phyloP scores from a whole-genome alignment of 169 alveolate species.

The Plasmodium sp. region DNA sequence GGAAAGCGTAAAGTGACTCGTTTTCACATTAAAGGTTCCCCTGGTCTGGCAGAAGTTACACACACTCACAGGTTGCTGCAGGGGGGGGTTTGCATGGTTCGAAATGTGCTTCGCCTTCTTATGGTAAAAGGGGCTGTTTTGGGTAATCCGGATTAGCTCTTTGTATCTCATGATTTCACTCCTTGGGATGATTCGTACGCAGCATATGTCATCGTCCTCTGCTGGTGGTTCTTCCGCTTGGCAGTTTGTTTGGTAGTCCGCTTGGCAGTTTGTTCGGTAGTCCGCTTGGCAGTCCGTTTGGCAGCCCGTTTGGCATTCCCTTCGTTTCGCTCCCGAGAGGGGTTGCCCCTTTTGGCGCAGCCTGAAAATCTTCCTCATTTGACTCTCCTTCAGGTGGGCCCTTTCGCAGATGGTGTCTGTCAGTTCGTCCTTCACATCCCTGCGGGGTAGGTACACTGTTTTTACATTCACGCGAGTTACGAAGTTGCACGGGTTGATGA shows the following conservation, averaged over 20 bases:
- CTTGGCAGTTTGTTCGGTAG: no score
- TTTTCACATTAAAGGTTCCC: constrained; percentile 51
- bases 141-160: constrained; percentile 39
- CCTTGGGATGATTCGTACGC: constrained; percentile 38
- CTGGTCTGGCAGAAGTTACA: constrained; percentile 43
- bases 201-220: background rate
- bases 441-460: constrained; percentile 33
- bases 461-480: constrained; percentile 69
- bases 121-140: constrained; percentile 53
- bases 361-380: background rate
- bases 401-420: constrained; percentile 12
- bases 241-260: no score
- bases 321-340: background rate
- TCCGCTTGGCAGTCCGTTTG: background rate
- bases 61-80: constrained; percentile 58
- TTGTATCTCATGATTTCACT: constrained; percentile 72
- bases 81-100: constrained; percentile 13
- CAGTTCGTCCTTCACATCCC: background rate
- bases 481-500: constrained; percentile 66
- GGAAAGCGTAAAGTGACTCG: constrained; percentile 11
- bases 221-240: background rate
- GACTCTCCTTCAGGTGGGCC: background rate
- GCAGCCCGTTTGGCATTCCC: no score
- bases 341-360: background rate
- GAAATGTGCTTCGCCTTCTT: constrained; percentile 49